Conservation (phyloP, 768 basidiomycete species). For the Clavulina sp. region DNA sequence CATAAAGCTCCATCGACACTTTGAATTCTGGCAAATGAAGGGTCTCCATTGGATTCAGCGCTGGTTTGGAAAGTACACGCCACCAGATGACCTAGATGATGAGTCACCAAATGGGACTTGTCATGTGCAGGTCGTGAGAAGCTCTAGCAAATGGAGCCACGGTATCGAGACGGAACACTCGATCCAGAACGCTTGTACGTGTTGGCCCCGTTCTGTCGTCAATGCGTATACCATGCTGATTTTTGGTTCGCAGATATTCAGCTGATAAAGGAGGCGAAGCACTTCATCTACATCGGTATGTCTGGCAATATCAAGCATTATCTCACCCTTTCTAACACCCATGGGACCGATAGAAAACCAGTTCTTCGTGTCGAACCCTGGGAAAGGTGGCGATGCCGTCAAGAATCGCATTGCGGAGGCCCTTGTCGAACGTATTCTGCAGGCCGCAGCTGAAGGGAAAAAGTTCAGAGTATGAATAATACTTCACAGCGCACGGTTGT, state of each 20-base stretch:
- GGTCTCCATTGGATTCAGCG: constrained; percentile 46
- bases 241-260: constrained; percentile 44
- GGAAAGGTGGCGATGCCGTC: constrained; percentile 24
- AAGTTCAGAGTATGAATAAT: constrained; percentile 51
- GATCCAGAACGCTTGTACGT: constrained; percentile 80
- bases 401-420: constrained; percentile 73
- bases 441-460: constrained; percentile 43
- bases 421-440: constrained; percentile 63
- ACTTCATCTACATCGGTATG: constrained; percentile 85
- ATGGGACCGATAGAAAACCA: constrained; percentile 43
- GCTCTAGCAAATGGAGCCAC: constrained; percentile 89
- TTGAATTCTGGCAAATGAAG: constrained; percentile 33
- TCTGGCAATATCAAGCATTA: constrained; percentile 6
- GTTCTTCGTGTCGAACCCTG: constrained; percentile 46
- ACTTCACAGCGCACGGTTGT: constrained; percentile 37
- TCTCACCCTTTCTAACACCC: background rate
- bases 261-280: constrained; percentile 66
- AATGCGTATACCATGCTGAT: background rate
- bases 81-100: background rate
- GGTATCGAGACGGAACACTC: constrained; percentile 79
- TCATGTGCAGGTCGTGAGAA: constrained; percentile 65
- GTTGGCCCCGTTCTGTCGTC: background rate
- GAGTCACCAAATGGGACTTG: constrained; percentile 29
- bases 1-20: background rate
- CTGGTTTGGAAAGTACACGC: constrained; percentile 21